Evolutionary conservation across 2,329 filamentous ascomycete genomes (phyloP).

Genomic region (Fusarium luffae): DNA sequence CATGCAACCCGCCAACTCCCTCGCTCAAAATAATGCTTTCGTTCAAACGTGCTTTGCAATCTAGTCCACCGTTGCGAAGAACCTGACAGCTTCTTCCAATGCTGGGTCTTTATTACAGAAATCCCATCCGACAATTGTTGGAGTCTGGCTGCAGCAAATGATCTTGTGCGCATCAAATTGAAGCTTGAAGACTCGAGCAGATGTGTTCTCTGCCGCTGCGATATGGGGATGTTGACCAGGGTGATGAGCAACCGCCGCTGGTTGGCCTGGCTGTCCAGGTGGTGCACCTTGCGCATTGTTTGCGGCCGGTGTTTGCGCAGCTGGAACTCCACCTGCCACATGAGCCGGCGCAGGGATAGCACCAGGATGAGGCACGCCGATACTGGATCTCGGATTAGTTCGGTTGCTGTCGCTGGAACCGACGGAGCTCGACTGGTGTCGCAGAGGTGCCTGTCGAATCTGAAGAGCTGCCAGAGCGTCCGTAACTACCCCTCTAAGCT

Average conservation of each 20-base stretch:
- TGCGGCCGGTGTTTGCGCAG: conserved; percentile 25
- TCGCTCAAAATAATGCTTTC: conserved; percentile 36
- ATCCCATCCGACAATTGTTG: conserved; percentile 95
- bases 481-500: conserved; percentile 62
- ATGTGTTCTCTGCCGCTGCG: conserved; percentile 58
- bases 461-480: conserved; percentile 59
- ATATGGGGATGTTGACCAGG: conserved; percentile 57
- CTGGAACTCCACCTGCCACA: conserved; percentile 1
- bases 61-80: conserved; percentile 73
- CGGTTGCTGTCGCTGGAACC: conserved; percentile 12
- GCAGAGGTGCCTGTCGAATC: conserved; percentile 53
- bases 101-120: conserved; percentile 90
- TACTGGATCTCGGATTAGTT: conserved; percentile 11
- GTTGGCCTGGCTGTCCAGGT: conserved; percentile 32
- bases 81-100: conserved; percentile 79
- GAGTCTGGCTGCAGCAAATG: conserved; percentile 92
- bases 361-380: conserved; percentile 2
- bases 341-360: conserved; percentile 5
- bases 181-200: conserved; percentile 86
- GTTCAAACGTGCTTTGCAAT: neutral
- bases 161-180: conserved; percentile 95
- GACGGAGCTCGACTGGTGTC: conserved; percentile 34
- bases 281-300: conserved; percentile 37
- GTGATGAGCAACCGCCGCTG: neutral
- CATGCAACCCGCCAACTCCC: conserved; percentile 34